Evolutionary conservation across 2,329 filamentous ascomycete species (phyloP).

Genomic region (Ophiostoma perfectum): DNA sequence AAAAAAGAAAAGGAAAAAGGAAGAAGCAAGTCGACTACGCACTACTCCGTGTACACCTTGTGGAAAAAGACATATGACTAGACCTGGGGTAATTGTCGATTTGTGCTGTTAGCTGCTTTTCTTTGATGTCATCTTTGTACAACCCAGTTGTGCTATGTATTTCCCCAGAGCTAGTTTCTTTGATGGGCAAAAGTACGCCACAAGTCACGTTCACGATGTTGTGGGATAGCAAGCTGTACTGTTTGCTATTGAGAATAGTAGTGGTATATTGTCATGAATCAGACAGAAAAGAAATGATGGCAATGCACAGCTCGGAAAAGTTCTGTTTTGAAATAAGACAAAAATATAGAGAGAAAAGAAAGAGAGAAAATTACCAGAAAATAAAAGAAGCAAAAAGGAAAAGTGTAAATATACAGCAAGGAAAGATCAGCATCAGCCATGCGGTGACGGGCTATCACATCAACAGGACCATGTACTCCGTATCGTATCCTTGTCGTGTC

Average conservation of each 20-base stretch:
- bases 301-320: too few relatives aligned
- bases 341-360: too few relatives aligned
- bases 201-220: neutral
- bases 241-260: too few relatives aligned
- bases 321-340: too few relatives aligned
- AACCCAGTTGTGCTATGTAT: neutral
- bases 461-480: neutral
- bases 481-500: neutral
- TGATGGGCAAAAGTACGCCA: neutral
- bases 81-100: neutral
- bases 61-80: neutral
- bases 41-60: neutral
- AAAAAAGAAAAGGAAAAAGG: neutral
- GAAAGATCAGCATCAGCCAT: neutral
- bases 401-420: neutral
- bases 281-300: too few relatives aligned
- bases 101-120: neutral
- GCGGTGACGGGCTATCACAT: neutral
- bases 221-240: too few relatives aligned
- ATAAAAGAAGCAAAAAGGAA: too few relatives aligned
- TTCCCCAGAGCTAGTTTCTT: neutral
- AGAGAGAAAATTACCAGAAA: too few relatives aligned
- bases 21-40: neutral
- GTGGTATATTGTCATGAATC: too few relatives aligned
- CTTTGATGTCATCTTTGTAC: conserved; percentile 2